A percentile compares a stretch with the other conserved stretches of the same genome.
phyloP scores from a whole-genome alignment of 163 green algal genomes.

The Chlorella variabilis region DNA sequence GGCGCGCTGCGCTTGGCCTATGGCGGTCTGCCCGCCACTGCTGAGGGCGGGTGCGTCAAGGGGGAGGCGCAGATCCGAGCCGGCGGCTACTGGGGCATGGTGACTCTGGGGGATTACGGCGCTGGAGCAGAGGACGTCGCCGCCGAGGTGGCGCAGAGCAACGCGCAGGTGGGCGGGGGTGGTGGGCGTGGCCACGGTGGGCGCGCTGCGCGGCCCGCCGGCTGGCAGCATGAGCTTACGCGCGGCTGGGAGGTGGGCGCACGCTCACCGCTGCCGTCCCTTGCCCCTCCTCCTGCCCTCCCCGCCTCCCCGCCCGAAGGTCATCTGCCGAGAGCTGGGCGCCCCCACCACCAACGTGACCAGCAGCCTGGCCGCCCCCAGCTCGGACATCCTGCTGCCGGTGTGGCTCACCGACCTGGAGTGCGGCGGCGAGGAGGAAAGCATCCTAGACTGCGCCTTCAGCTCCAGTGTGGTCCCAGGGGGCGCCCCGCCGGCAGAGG shows the following conservation, averaged over 20 bases:
- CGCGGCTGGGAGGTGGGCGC: too few species aligned
- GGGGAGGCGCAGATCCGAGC: background rate
- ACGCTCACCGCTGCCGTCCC: too few species aligned
- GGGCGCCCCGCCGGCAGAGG: background rate
- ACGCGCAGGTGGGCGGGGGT: background rate
- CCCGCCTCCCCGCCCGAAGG: too few species aligned
- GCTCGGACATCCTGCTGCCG: background rate
- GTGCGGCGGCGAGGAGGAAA: background rate
- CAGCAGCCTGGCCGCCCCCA: background rate
- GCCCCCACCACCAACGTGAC: background rate
- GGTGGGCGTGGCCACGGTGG: too few species aligned
- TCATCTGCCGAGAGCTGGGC: conserved; percentile 3
- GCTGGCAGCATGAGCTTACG: too few species aligned
- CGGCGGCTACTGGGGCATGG: background rate
- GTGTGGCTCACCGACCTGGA: background rate
- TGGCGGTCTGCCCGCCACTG: too few species aligned
- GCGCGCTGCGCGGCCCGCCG: too few species aligned
- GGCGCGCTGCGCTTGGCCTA: too few species aligned
- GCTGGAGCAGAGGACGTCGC: too few species aligned
- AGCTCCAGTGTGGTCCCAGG: background rate
- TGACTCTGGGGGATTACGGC: background rate
- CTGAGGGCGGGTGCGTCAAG: background rate
- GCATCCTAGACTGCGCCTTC: background rate
- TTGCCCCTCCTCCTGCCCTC: too few species aligned
- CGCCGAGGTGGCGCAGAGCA: background rate